These are phyloP conservation scores for Scheffersomyces stambukii DNA, from an alignment of 1,139 yeast genomes.

Conservation along the genomic window DNA sequence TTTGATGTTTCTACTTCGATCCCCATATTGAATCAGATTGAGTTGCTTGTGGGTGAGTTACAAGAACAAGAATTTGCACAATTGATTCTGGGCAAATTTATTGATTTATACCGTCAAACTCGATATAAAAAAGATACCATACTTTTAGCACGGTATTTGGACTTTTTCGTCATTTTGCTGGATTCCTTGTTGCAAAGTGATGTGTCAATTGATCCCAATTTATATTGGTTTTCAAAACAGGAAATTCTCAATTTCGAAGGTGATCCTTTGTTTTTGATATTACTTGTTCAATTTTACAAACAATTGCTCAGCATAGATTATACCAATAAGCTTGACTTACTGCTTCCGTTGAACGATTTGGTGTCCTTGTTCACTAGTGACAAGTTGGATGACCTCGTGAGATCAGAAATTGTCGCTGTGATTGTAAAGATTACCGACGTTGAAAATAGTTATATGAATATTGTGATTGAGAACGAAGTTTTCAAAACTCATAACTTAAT, in stretches of 20 bases:
- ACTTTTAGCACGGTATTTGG: conserved; percentile 22
- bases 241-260: conserved; percentile 14
- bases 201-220: conserved; percentile 3
- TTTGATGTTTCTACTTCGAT: conserved; percentile 9
- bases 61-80: conserved; percentile 6
- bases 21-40: conserved; percentile 17
- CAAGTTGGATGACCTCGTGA: conserved; percentile 11
- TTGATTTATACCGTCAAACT: conserved; percentile 4
- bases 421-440: conserved; percentile 8
- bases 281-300: conserved; percentile 26
- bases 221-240: conserved; percentile 11
- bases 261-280: conserved; percentile 24
- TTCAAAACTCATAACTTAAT: conserved; percentile 20
- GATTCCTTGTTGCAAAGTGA: conserved; percentile 6
- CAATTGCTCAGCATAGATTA: conserved; percentile 13
- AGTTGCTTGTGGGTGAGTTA: conserved; percentile 12
- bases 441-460: conserved; percentile 7
- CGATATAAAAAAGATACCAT: conserved; percentile 13
- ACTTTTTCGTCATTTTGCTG: conserved; percentile 10
- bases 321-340: conserved; percentile 7
- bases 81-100: too few species aligned
- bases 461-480: conserved; percentile 12
- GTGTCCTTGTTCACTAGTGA: conserved; percentile 9
- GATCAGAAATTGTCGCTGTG: conserved; percentile 8
- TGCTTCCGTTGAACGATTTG: conserved; percentile 12